Percentiles rank a stretch among this genome's conserved stretches.
Conservation (phyloP, 2,329 filamentous ascomycete species). For the Ascochyta pisi region DNA sequence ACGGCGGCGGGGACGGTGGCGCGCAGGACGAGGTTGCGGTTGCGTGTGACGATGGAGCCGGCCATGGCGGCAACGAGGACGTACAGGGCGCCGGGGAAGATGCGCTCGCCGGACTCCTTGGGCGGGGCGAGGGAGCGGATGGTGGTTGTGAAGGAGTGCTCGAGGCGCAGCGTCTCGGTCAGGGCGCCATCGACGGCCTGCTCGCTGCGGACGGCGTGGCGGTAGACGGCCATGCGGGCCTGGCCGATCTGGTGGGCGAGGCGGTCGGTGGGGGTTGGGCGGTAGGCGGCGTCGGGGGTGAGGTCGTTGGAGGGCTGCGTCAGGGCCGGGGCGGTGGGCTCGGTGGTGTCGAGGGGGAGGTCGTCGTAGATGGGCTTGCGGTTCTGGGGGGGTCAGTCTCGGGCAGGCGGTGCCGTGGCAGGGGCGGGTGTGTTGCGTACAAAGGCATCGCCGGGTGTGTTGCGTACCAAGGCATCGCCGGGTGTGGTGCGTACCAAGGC, state of each 20-base stretch:
- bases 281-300: slow-evolving; percentile 36
- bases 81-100: slow-evolving; percentile 90
- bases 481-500: not conserved
- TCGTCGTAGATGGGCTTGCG: slow-evolving; percentile 81
- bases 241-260: slow-evolving; percentile 82
- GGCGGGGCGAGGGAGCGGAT: slow-evolving; percentile 87
- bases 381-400: slow-evolving; percentile 23
- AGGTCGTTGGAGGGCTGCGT: slow-evolving; percentile 42
- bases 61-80: slow-evolving; percentile 95
- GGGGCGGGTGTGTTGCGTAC: slow-evolving; percentile 18
- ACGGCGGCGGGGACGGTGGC: slow-evolving; percentile 78
- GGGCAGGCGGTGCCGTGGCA: too few species aligned
- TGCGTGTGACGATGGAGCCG: slow-evolving; percentile 86
- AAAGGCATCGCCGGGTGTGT: not conserved
- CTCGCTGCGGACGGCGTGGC: slow-evolving; percentile 76
- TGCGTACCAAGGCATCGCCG: too few species aligned
- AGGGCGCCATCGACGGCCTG: slow-evolving; percentile 83
- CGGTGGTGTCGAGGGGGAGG: slow-evolving; percentile 48
- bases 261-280: slow-evolving; percentile 85
- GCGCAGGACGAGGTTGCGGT: slow-evolving; percentile 84
- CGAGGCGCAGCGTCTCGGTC: slow-evolving; percentile 80
- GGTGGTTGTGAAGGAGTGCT: slow-evolving; percentile 88
- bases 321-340: slow-evolving; percentile 44
- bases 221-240: slow-evolving; percentile 81
- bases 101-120: slow-evolving; percentile 82